Conservation (phyloP, 2,329 filamentous ascomycete genomes). For the Calonectria hawksworthii region DNA sequence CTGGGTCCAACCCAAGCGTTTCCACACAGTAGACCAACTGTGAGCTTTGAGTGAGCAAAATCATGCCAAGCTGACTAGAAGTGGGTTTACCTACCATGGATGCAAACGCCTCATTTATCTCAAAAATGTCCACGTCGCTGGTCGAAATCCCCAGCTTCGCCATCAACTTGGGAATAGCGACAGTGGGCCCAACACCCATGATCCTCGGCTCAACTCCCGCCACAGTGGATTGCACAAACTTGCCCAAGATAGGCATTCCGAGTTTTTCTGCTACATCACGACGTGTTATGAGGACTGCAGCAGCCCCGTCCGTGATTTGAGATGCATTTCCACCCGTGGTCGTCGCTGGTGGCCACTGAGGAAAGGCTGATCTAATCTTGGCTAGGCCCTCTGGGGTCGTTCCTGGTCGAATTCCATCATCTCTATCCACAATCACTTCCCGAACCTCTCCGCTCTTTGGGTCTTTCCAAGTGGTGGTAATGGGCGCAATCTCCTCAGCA, state of each 20-base stretch:
- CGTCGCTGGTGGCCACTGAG: constrained; percentile 73
- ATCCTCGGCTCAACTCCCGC: constrained; percentile 79
- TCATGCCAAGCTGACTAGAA: no score
- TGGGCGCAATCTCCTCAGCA: constrained; percentile 75
- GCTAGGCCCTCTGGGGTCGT: constrained; percentile 76
- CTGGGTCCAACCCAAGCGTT: background rate
- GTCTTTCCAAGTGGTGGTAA: background rate
- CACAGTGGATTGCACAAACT: constrained; percentile 79
- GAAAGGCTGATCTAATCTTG: constrained; percentile 81
- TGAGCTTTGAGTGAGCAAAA: background rate
- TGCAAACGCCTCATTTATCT: constrained; percentile 84
- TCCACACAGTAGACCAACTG: constrained; percentile 9
- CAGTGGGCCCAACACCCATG: constrained; percentile 78
- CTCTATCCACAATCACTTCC: constrained; percentile 68
- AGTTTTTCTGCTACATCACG: constrained; percentile 55
- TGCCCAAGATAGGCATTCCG: constrained; percentile 78
- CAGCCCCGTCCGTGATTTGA: constrained; percentile 81
- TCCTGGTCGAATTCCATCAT: constrained; percentile 79
- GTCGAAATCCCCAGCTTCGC: constrained; percentile 67
- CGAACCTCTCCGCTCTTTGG: background rate
- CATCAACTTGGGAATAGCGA: constrained; percentile 52
- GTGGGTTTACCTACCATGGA: constrained; percentile 51
- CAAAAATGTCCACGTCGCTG: constrained; percentile 69
- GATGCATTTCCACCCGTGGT: constrained; percentile 80
- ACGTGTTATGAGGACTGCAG: constrained; percentile 79